These are phyloP conservation scores for Schizosaccharomyces lindneri DNA, from an alignment of 805 yeast genomes.

Conservation along the genomic window DNA sequence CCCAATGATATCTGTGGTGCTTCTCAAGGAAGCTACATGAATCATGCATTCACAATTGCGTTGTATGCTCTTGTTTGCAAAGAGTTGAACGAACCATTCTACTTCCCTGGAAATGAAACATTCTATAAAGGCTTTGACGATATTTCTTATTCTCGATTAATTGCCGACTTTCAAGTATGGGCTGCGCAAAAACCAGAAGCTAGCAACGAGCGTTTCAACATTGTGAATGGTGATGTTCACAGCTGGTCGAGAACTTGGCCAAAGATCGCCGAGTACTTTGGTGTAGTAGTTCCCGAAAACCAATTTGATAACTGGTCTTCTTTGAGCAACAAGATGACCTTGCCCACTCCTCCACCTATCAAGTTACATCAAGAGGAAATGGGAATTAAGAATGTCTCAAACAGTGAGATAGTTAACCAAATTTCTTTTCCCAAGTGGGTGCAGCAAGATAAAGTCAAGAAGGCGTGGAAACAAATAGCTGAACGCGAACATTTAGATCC, in stretches of 20 bases:
- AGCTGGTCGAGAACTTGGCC: conserved; percentile 1
- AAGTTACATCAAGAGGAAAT: background rate
- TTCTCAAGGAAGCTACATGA: conserved; percentile 1
- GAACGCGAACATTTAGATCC: background rate
- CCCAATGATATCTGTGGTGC: conserved; percentile 1
- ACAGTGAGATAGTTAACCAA: background rate
- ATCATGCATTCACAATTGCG: background rate
- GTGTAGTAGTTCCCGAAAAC: background rate
- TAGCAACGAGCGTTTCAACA: background rate
- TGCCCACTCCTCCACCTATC: background rate
- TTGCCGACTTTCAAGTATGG: background rate
- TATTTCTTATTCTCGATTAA: background rate
- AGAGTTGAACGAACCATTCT: background rate
- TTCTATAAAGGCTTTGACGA: background rate
- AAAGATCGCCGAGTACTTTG: background rate
- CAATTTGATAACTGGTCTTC: background rate
- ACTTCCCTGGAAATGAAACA: background rate
- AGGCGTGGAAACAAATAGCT: background rate
- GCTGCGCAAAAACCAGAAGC: background rate
- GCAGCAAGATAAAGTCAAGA: background rate
- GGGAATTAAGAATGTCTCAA: background rate
- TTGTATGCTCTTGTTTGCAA: background rate
- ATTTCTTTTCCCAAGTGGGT: background rate
- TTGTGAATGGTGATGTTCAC: background rate
- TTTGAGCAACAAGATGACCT: background rate